Evolutionary conservation across 1,284 basidiomycete genomes (phyloP), one percentile per base, ranked within the genome.

Genomic region (Cutaneotrichosporon cyanovorans): DNA sequence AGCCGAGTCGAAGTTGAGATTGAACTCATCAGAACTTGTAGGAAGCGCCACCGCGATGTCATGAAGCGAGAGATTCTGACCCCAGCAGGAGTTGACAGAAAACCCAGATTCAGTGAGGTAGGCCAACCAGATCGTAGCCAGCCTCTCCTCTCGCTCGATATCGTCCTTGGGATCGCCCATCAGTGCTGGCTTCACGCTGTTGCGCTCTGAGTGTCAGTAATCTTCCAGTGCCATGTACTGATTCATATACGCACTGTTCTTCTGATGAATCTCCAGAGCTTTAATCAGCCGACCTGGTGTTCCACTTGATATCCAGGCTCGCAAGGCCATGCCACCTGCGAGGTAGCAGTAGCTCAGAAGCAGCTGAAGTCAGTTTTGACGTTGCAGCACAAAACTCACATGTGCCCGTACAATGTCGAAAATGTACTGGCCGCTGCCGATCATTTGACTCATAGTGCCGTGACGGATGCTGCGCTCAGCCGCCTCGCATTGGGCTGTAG

Each of bases 71-170:
- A 66, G 53, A 15, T 51, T 58, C 2, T 57, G 56, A 6, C 50
- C 43, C 62, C 61, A 68, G 19, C 44, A 46, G 19, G 59, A 52
- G 43, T 65, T 66, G 22, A 61, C 30, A 1, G 59, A 38, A 35
- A 63, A 63, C 2, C 59, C 52, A 3, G 62, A 37, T 31, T 70
- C 68, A 12, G 42, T 30, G 12, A 65, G 40, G 41, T 63, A 65
- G 0, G 65, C 55, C 40, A 62, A 48, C 68, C 68, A 68, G 0
- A 62, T 52, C 1, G 62, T 65, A 4, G 59, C 60, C 6, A 62
- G 21, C 9, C 68, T 54, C 38, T 66, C 61, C 47, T 70, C 65
- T 10, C 65, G 54, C 21, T 64, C 59, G 8, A 54, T 39, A 22
- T 54, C 53, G 21, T 41, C 57, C 12, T 43, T 38, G 0, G 64